These are phyloP conservation scores for Acacia crassicarpa DNA, from an alignment of 306 rosid species.

Conservation along the genomic window DNA sequence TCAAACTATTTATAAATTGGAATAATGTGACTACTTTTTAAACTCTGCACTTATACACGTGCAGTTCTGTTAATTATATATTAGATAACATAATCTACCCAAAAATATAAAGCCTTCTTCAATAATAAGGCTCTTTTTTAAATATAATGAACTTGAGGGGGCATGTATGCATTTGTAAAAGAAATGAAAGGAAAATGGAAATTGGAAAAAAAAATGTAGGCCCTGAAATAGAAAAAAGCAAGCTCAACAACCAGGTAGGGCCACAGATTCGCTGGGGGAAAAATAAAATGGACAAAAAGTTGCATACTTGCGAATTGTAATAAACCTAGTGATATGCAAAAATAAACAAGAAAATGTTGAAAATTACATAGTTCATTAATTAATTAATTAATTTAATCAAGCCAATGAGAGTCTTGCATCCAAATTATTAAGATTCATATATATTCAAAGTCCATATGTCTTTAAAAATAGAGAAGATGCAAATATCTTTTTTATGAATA, in stretches of 20 bases:
- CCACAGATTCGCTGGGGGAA: neutral
- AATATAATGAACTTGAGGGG: neutral
- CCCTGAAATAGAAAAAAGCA: neutral
- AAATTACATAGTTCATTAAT: neutral
- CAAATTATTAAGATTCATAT: neutral
- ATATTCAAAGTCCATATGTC: neutral
- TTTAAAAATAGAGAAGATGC: neutral
- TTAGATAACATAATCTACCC: neutral
- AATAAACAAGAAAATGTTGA: neutral
- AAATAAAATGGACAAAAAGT: neutral
- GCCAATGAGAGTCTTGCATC: neutral
- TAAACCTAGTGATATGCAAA: neutral
- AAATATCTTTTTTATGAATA: no score
- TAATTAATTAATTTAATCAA: neutral
- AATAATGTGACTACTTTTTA: neutral
- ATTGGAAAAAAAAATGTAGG: neutral
- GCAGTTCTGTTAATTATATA: neutral
- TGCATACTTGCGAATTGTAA: neutral
- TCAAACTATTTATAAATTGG: neutral
- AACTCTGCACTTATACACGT: neutral
- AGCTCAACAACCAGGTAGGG: neutral
- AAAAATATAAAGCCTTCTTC: neutral
- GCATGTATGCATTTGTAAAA: neutral
- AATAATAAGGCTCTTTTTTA: neutral
- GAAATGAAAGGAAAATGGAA: neutral